These are phyloP conservation scores for Trichoderma brevicompactum DNA, from an alignment of 2,329 filamentous ascomycete species.

Conservation along the genomic window DNA sequence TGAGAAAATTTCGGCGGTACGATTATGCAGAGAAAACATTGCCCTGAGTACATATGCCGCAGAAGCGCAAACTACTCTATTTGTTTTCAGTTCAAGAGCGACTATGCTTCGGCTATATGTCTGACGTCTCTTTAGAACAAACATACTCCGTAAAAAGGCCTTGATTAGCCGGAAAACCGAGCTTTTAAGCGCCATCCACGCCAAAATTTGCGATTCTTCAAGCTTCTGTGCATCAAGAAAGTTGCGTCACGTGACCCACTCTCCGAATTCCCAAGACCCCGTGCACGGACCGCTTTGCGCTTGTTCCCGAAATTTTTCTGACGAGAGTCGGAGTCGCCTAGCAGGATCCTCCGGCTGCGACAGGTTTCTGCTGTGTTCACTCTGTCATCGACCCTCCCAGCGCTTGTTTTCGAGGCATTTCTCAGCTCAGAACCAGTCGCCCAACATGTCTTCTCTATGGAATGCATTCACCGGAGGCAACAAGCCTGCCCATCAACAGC, in stretches of 20 bases:
- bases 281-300: constrained; percentile 37
- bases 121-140: not conserved
- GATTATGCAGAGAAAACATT: no score
- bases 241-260: constrained; percentile 25
- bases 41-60: no score
- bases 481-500: constrained; percentile 50
- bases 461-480: constrained; percentile 65
- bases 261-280: not conserved
- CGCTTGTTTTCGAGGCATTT: constrained; percentile 4
- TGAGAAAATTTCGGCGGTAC: no score
- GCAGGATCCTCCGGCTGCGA: constrained; percentile 26
- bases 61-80: not conserved
- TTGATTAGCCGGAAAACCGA: constrained; percentile 1
- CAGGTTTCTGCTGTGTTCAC: constrained; percentile 23
- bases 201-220: constrained; percentile 3
- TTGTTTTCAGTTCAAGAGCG: no score
- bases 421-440: constrained; percentile 6
- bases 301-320: constrained; percentile 40
- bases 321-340: constrained; percentile 25
- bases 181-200: not conserved
- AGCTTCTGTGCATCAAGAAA: constrained; percentile 8
- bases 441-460: constrained; percentile 62
- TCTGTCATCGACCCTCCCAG: constrained; percentile 27
- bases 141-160: not conserved
- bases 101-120: not conserved